Percentiles rank a stretch among this genome's conserved stretches.
Conservation (phyloP, 805 yeast genomes). For the Millerago galiae region DNA sequence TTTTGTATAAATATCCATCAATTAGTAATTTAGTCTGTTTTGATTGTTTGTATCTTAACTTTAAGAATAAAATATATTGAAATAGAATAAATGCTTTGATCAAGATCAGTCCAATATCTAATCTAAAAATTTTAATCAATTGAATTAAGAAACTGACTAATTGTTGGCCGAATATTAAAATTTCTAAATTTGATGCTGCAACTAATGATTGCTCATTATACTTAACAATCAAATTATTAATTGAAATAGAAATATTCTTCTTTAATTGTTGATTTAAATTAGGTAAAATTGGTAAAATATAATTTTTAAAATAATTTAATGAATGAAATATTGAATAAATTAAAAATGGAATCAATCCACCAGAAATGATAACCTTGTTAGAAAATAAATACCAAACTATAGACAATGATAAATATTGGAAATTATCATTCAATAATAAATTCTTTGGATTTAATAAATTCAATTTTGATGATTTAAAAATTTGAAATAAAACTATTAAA, state of each 20-base stretch:
- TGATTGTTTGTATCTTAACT: constrained; percentile 53
- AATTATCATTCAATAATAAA: constrained; percentile 43
- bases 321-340: constrained; percentile 63
- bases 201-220: constrained; percentile 38
- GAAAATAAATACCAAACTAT: constrained; percentile 37
- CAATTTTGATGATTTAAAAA: constrained; percentile 37
- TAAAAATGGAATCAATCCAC: constrained; percentile 53
- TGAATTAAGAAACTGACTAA: constrained; percentile 38
- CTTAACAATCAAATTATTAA: constrained; percentile 28
- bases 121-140: constrained; percentile 27
- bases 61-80: constrained; percentile 47
- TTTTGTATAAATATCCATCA: constrained; percentile 37
- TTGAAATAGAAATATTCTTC: constrained; percentile 24
- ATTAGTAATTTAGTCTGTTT: constrained; percentile 46
- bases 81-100: constrained; percentile 34
- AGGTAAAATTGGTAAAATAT: constrained; percentile 47
- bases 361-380: constrained; percentile 34
- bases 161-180: constrained; percentile 34
- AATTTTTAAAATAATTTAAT: constrained; percentile 48
- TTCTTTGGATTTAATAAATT: constrained; percentile 28
- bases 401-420: constrained; percentile 50
- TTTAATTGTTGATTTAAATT: constrained; percentile 17
- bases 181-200: constrained; percentile 41
- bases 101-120: constrained; percentile 21
- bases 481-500: constrained; percentile 54